Percentiles rank a stretch among this genome's conserved stretches.
Evolutionary conservation across 257 asterid genomes (phyloP).

Genomic region (Petunia axillaris): DNA sequence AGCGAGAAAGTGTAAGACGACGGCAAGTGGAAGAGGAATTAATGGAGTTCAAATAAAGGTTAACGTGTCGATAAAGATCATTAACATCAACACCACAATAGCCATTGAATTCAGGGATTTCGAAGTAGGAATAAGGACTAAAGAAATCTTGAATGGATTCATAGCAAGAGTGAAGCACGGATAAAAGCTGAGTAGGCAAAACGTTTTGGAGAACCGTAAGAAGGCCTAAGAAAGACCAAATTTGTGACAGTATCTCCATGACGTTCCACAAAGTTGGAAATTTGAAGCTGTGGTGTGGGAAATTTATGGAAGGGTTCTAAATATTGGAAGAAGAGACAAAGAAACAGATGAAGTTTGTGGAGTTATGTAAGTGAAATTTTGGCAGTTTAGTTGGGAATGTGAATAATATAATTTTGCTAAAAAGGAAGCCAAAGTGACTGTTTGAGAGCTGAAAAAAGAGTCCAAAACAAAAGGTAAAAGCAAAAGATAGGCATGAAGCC

Average conservation of each 20-base stretch:
- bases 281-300: conserved; percentile 27
- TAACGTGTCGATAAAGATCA: conserved; percentile 60
- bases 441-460: conserved; percentile 32
- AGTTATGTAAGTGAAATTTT: neutral
- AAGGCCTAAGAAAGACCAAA: conserved; percentile 60
- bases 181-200: conserved; percentile 50
- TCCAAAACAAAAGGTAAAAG: conserved; percentile 32
- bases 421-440: conserved; percentile 31
- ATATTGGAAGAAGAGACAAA: conserved; percentile 22
- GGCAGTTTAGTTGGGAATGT: neutral
- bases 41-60: conserved; percentile 52
- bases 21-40: conserved; percentile 51
- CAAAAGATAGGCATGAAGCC: conserved; percentile 29
- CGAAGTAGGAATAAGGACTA: conserved; percentile 52
- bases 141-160: conserved; percentile 54
- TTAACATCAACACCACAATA: conserved; percentile 56
- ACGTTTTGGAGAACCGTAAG: conserved; percentile 53
- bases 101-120: conserved; percentile 60
- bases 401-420: neutral
- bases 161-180: conserved; percentile 42
- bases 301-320: neutral
- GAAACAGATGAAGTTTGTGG: conserved; percentile 15
- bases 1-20: conserved; percentile 57
- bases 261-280: neutral
- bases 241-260: conserved; percentile 56